Evolutionary conservation across 495 filamentous ascomycete species (phyloP), one percentile per base, ranked within the genome.

Genomic region (Penicillium nucicola): DNA sequence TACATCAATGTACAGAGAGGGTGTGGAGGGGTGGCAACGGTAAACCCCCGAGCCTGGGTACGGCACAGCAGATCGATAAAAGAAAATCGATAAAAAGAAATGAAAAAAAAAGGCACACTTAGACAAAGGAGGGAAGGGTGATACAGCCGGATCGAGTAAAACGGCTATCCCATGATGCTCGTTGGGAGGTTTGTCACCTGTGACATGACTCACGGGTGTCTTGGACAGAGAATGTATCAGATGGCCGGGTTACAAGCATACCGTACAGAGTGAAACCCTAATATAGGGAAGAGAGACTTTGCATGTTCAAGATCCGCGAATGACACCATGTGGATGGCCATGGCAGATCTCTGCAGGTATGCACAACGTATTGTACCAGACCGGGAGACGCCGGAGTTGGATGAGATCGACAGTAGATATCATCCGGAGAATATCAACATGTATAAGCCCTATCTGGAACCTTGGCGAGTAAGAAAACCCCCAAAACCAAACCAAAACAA

Each of bases 221-320:
- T 55, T 46, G 55, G 47, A 47, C 45, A 56, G 41, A 45, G 67
- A 68, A 72, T 71, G 69, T 71, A 75, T 74, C 69, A 75, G 67
- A 72, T 74, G 69, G 35, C 48, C 41, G 40, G 59, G 62, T 61
- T 61, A 61, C 61, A 64, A 59, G 40, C 40, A 58, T 51, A 45
- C 50, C 49, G 42, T 37, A 51, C 25, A 35, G 42, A 45, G 47
- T 13, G 45, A 56, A 62, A 56, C 46, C 52, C 52, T 62, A 56
- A 59, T 58, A 41, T 50, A 59, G 33, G 13, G 23, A n/a, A n/a
- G n/a, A 33, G 22, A 42, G 45, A 31, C n/a, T 45, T 13, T 13
- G 33, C 13, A 32, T 41, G 32, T 31, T 23, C 23, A 37, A 59
- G 60, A 60, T 63, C 48, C 57, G 22, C 57, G 52, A 63, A 63